Base-by-base conservation (phyloP, 495 filamentous ascomycete species). In the Friedmanniomyces simplex region DNA sequence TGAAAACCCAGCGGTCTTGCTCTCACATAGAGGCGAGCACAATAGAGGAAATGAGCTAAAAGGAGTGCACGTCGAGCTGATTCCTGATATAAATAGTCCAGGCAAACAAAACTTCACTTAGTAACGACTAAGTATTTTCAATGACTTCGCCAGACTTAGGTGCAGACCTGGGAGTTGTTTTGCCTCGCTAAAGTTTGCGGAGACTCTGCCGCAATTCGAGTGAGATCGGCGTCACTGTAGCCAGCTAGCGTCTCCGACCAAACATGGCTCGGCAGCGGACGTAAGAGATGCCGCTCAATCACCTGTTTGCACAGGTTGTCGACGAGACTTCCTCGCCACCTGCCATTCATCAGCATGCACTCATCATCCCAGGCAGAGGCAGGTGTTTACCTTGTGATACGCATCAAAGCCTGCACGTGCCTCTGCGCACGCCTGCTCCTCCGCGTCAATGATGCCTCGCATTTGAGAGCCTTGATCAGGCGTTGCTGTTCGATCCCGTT, bases 271-370 rank as follows among this genome's bases (percentile, higher is more conserved):
- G 54, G 54, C 20, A 57, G 30, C 22, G 47, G 13, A 24, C 54
- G 16, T n/a, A 57, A 28, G 18, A 57, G 54, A 52, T 57, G 54
- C 21, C 54, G 5, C 32, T 57, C 54, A 30, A 56, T 49, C 12
- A 56, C 53, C 41, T 56, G 53, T 21, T 32, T 32, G 10, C 28
- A 32, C 28, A 32, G 4, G 28, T 32, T 32, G 28, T 32, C 28
- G 28, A 32, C 53, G 21, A 54, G 42, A 39, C 8, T 54, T 54
- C 20, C 30, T 20, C 11, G 52, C 37, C 0, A 84, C 78, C 45
- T 77, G 47, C 47, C 18, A 24, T 32, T 16, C 4, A 18, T 50
- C 24, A 50, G 47, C 5, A 3, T 32, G 6, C 18, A 5, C 24
- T 50, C 47, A 5, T 16, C 18, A 50, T 50, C 3, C 28, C 3